Percentiles rank a stretch among this genome's conserved stretches.
Conservation (phyloP, 768 basidiomycete genomes). For the Lanmaoa pseudosensibilis region DNA sequence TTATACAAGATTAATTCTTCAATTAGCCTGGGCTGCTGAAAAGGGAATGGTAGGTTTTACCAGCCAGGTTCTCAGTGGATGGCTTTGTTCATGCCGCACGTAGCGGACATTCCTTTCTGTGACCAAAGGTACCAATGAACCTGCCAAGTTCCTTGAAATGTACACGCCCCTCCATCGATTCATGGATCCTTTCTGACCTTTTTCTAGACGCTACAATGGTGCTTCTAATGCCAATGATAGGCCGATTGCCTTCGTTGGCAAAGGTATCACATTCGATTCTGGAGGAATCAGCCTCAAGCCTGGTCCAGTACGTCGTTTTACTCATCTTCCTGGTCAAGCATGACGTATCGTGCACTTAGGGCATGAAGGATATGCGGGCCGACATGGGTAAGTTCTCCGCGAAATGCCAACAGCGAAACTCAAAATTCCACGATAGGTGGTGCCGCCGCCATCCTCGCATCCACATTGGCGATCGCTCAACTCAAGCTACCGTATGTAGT, state of each 20-base stretch:
- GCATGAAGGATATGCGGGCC: conserved; percentile 82
- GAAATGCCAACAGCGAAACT: background rate
- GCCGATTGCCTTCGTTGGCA: conserved; percentile 79
- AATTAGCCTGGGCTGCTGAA: conserved; percentile 75
- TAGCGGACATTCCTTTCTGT: conserved; percentile 87
- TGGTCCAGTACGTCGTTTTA: conserved; percentile 46
- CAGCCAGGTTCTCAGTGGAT: background rate
- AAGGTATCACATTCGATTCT: conserved; percentile 88
- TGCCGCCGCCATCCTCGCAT: conserved; percentile 73
- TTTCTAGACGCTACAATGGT: conserved; percentile 78
- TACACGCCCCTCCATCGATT: conserved; percentile 29
- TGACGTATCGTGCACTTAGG: conserved; percentile 37
- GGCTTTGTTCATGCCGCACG: background rate
- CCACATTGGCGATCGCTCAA: conserved; percentile 77
- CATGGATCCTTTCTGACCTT: background rate
- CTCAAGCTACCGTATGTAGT: conserved; percentile 70
- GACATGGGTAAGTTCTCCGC: conserved; percentile 70
- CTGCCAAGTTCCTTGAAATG: conserved; percentile 88
- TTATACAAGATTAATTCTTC: background rate
- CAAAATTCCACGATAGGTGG: conserved; percentile 46
- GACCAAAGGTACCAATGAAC: conserved; percentile 76
- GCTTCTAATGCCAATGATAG: conserved; percentile 51
- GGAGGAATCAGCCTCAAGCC: conserved; percentile 89
- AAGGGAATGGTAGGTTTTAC: conserved; percentile 68
- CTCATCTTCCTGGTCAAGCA: background rate